Evolutionary conservation across 257 asterid species (phyloP).

Genomic region (Gynochthodes officinalis): DNA sequence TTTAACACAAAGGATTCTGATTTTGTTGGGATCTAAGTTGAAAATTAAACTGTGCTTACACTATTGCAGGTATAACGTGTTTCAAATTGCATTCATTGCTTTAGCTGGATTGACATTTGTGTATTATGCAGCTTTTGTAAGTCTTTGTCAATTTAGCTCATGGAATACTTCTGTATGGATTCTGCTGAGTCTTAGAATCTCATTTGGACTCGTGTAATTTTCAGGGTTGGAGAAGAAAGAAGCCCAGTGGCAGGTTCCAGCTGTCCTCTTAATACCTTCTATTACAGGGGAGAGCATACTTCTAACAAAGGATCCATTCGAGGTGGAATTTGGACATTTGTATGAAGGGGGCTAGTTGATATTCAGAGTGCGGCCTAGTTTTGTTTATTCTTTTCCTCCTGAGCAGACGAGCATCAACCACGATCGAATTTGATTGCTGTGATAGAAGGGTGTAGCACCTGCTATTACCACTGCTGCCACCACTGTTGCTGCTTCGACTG

Average conservation of each 20-base stretch:
- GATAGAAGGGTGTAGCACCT: slow-evolving; percentile 21
- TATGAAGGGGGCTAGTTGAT: background rate
- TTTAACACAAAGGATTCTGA: background rate
- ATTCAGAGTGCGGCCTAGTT: slow-evolving; percentile 33
- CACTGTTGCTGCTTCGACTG: slow-evolving; percentile 31
- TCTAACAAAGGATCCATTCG: slow-evolving; percentile 17
- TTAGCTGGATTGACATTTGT: slow-evolving; percentile 94
- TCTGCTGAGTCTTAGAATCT: slow-evolving; percentile 17
- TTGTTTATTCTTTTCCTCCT: slow-evolving; percentile 26
- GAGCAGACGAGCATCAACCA: slow-evolving; percentile 31
- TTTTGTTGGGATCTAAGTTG: background rate
- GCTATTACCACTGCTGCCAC: slow-evolving; percentile 29
- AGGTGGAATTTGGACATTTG: slow-evolving; percentile 2
- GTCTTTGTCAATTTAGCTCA: slow-evolving; percentile 22
- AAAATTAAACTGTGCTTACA: slow-evolving; percentile 10
- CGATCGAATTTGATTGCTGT: slow-evolving; percentile 21
- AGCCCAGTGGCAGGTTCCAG: slow-evolving; percentile 78
- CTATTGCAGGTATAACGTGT: slow-evolving; percentile 83
- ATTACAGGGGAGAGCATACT: slow-evolving; percentile 15
- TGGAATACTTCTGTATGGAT: slow-evolving; percentile 4
- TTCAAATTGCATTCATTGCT: slow-evolving; percentile 84
- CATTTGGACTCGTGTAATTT: slow-evolving; percentile 3
- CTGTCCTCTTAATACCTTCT: slow-evolving; percentile 56
- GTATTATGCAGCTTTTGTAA: slow-evolving; percentile 83
- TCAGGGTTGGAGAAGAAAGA: slow-evolving; percentile 90